Evolutionary conservation across 1,284 basidiomycete genomes (phyloP).

Genomic region (Cutaneotrichosporon curvatum): DNA sequence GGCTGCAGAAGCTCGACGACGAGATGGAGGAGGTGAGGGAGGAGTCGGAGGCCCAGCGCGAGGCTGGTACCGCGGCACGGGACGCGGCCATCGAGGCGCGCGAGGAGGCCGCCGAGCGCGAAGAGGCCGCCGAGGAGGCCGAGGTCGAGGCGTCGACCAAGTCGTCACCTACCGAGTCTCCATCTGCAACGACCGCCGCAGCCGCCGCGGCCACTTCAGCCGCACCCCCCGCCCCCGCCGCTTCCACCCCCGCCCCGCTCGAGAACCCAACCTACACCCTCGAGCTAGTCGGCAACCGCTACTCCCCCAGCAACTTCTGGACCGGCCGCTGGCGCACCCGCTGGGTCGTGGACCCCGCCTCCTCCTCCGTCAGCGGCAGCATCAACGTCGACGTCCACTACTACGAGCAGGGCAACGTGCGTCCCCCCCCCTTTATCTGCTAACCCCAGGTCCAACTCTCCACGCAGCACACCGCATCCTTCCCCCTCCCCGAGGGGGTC

Average conservation of each 20-base stretch:
- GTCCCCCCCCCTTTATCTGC: slow-evolving; percentile 14
- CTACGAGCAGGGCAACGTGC: slow-evolving; percentile 89
- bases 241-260: slow-evolving; percentile 21
- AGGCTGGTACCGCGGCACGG: background rate
- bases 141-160: background rate
- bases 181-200: background rate
- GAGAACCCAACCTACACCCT: slow-evolving; percentile 55
- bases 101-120: slow-evolving; percentile 2
- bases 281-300: slow-evolving; percentile 85
- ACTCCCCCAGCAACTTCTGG: slow-evolving; percentile 88
- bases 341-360: slow-evolving; percentile 48
- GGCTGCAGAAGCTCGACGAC: slow-evolving; percentile 20
- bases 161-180: background rate
- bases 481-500: slow-evolving; percentile 57
- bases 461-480: slow-evolving; percentile 61
- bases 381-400: slow-evolving; percentile 84
- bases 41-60: background rate
- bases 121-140: background rate
- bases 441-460: slow-evolving; percentile 69
- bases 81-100: slow-evolving; percentile 3
- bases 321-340: slow-evolving; percentile 76
- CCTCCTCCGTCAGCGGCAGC: slow-evolving; percentile 48
- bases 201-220: background rate
- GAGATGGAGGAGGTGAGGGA: background rate
- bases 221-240: slow-evolving; percentile 7